Evolutionary conservation across 1,139 yeast genomes (phyloP), one percentile per base, ranked within the genome.

Genomic region (Diutina pseudorugosa): DNA sequence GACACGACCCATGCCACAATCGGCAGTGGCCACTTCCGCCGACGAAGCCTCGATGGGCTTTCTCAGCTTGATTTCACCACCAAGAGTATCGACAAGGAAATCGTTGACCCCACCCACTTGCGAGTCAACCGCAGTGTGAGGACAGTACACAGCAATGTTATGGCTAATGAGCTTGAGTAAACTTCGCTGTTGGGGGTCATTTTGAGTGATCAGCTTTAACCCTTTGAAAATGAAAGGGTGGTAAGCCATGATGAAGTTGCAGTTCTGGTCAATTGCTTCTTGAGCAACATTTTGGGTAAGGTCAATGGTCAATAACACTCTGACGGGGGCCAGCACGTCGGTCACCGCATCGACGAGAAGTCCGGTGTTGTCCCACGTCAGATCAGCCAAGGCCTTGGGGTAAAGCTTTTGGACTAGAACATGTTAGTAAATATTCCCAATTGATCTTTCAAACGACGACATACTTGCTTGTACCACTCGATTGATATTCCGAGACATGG

Each of bases 81-180:
- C 64, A 16, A 88, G 68, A 0, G 88, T 87, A 50, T 79, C 80
- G 0, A 80, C 86, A 45, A 93, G 72, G 84, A 95, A 93, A 64
- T 90, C 98, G 60, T 91, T 93, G 55, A 94, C 97, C 25, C 98
- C 98, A 11, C 87, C 89, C 18, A 68, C 67, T 11, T 95, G 95
- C 40, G 97, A 94, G 67, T 94, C 98, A 2, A 93, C 86, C 0
- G 98, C 93, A 0, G 98, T 91, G 63, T 94, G 99, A 18, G 98
- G 98, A 52, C 85, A 86, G 65, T 93, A 93, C 1, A 94, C 98
- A 54, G 91, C 80, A 56, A 93, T 79, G 18, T 87, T 87, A 55
- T 83, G 76, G 57, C 83, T 82, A 53, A 90, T 84, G 59, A 94
- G 73, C 55, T 77, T 77, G 44, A 93, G 65, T 52, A 93, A 72